Percentiles rank a stretch among this genome's conserved stretches.
Conservation (phyloP, 139 green algal genomes). For the Tetraselmis chui region DNA sequence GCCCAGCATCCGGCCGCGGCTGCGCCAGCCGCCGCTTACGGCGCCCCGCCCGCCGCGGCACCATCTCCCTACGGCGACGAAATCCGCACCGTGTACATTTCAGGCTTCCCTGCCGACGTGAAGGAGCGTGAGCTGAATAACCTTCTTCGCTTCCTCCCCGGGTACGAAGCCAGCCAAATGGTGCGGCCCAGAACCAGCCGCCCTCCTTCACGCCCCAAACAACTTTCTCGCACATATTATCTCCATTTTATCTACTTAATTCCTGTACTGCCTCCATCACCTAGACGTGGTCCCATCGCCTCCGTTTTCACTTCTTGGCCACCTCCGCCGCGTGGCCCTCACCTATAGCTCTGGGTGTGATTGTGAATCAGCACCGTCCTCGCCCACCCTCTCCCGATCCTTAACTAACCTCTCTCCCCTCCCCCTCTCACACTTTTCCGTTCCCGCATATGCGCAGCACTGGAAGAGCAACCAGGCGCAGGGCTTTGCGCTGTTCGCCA, state of each 20-base stretch:
- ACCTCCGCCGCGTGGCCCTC: too few relatives aligned
- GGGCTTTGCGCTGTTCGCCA: conserved; percentile 77
- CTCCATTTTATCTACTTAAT: too few relatives aligned
- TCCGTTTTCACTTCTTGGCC: too few relatives aligned
- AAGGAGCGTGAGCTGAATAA: conserved; percentile 94
- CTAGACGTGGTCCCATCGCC: too few relatives aligned
- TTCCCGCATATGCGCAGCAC: not conserved
- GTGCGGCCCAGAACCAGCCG: conserved; percentile 1
- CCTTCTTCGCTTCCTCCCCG: conserved; percentile 81
- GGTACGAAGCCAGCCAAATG: conserved; percentile 68
- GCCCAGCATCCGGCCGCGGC: not conserved
- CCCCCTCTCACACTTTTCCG: not conserved
- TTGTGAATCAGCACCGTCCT: too few relatives aligned
- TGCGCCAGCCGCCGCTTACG: not conserved
- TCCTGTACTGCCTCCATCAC: too few relatives aligned
- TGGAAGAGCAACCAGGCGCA: conserved; percentile 37
- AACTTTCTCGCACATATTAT: too few relatives aligned
- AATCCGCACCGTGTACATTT: conserved; percentile 81
- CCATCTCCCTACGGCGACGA: conserved; percentile 41
- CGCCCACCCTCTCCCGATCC: not conserved
- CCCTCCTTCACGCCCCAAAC: too few relatives aligned
- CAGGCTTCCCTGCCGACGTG: conserved; percentile 80
- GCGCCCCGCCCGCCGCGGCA: not conserved
- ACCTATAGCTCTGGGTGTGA: too few relatives aligned
- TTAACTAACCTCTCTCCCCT: not conserved